Evolutionary conservation across 2,329 filamentous ascomycete species (phyloP).

Genomic region (Xylaria sp.): DNA sequence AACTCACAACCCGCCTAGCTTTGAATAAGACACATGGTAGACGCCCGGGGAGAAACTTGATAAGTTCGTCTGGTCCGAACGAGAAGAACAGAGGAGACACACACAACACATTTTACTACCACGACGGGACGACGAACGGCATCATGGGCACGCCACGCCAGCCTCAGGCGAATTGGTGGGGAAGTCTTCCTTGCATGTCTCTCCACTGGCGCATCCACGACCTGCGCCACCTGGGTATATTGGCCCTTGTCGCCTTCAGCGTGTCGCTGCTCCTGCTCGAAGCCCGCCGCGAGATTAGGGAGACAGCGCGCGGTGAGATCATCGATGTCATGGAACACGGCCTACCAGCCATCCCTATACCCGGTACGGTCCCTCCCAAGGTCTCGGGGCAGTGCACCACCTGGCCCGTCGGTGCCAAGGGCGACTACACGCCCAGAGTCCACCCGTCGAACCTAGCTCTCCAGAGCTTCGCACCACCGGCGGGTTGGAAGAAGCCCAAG

Average conservation of each 20-base stretch:
- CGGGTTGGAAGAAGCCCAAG: constrained; percentile 47
- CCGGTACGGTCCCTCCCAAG: background rate
- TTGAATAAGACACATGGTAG: too few species aligned
- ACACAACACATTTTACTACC: constrained; percentile 20
- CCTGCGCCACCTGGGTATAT: constrained; percentile 38
- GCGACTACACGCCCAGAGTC: constrained; percentile 30
- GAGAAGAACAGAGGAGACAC: constrained; percentile 4
- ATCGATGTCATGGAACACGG: constrained; percentile 2
- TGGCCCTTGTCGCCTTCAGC: constrained; percentile 34
- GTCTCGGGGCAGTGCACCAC: constrained; percentile 45
- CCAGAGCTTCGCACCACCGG: constrained; percentile 42
- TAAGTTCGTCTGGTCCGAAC: constrained; percentile 14
- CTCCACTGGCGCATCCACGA: constrained; percentile 38
- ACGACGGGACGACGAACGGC: constrained; percentile 5
- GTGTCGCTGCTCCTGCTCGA: constrained; percentile 42
- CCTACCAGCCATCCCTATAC: background rate
- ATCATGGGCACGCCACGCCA: constrained; percentile 22
- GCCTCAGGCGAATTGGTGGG: constrained; percentile 35
- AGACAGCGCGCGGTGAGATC: constrained; percentile 25
- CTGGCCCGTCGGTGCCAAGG: constrained; percentile 43
- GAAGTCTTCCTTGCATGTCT: constrained; percentile 34
- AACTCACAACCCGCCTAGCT: background rate
- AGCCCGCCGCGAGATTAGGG: constrained; percentile 40
- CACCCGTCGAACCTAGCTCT: constrained; percentile 28
- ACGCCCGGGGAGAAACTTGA: background rate